These are phyloP conservation scores for Wickerhamomyces queroliae DNA, from an alignment of 805 yeast genomes.

Conservation along the genomic window DNA sequence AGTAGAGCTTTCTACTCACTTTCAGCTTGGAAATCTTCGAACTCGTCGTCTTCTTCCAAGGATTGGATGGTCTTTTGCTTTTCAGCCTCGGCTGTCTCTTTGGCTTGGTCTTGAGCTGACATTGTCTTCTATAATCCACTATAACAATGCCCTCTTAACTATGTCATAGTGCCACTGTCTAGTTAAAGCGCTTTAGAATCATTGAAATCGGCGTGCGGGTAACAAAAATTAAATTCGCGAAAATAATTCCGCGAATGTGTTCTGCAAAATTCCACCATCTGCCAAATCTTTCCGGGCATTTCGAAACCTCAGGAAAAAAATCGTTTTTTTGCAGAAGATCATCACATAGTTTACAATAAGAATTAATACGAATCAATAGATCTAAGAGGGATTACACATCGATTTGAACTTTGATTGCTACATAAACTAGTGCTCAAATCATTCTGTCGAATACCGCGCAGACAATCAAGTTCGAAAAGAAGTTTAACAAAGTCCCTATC, in stretches of 20 bases:
- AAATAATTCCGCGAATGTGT: not conserved
- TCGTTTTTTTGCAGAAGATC: too few relatives aligned
- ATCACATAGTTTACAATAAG: too few relatives aligned
- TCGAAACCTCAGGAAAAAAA: too few relatives aligned
- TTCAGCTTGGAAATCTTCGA: conserved; percentile 93
- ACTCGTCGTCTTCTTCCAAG: conserved; percentile 93
- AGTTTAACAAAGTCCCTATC: conserved; percentile 14
- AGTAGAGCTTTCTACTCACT: conserved; percentile 27
- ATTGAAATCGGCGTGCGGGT: not conserved
- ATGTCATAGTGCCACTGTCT: not conserved
- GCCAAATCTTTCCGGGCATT: too few relatives aligned
- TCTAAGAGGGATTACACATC: too few relatives aligned
- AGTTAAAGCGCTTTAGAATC: not conserved
- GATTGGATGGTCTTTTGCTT: conserved; percentile 44
- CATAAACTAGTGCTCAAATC: too few relatives aligned
- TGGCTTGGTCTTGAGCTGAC: conserved; percentile 8
- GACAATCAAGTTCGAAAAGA: not conserved
- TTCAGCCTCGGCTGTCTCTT: conserved; percentile 12
- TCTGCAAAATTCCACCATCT: too few relatives aligned
- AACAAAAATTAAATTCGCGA: not conserved
- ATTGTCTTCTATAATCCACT: not conserved
- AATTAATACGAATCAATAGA: too few relatives aligned
- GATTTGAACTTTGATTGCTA: too few relatives aligned
- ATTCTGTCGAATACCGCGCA: too few relatives aligned
- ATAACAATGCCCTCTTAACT: not conserved